Conservation (phyloP, 2,329 filamentous ascomycete species). For the Penicillium sp. region DNA sequence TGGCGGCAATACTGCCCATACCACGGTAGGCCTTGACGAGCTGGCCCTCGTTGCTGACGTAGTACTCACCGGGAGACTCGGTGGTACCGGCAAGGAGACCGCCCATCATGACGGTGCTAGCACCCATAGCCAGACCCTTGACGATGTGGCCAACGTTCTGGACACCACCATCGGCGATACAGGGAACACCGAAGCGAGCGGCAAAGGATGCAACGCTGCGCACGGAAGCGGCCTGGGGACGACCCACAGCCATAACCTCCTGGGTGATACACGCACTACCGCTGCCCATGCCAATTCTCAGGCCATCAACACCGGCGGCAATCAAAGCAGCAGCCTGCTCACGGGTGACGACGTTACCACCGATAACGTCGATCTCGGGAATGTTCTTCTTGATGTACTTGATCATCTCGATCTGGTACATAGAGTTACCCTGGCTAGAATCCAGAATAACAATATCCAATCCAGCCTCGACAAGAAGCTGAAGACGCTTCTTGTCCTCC, state of each 20-base stretch:
- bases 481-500: constrained; percentile 82
- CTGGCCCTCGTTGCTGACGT: constrained; percentile 93
- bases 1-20: constrained; percentile 98
- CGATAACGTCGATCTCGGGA: constrained; percentile 88
- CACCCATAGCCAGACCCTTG: constrained; percentile 92
- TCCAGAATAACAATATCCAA: constrained; percentile 94
- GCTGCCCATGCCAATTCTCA: constrained; percentile 98
- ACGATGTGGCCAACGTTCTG: constrained; percentile 99
- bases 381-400: constrained; percentile 88
- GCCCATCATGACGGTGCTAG: constrained; percentile 98
- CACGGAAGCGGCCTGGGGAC: constrained; percentile 91
- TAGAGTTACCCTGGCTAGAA: constrained; percentile 95
- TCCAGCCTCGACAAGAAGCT: constrained; percentile 88
- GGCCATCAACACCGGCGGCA: constrained; percentile 88
- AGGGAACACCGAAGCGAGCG: constrained; percentile 89
- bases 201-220: constrained; percentile 88
- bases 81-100: constrained; percentile 95
- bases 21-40: constrained; percentile 98
- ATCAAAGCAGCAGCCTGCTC: constrained; percentile 93
- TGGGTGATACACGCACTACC: constrained; percentile 98
- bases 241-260: constrained; percentile 98
- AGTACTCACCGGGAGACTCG: constrained; percentile 94
- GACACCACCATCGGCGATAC: constrained; percentile 95
- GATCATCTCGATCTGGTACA: constrained; percentile 99
- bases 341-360: constrained; percentile 95